These are phyloP conservation scores for Arthrobotrys sinensis DNA, from an alignment of 2,329 filamentous ascomycete species.

Conservation along the genomic window DNA sequence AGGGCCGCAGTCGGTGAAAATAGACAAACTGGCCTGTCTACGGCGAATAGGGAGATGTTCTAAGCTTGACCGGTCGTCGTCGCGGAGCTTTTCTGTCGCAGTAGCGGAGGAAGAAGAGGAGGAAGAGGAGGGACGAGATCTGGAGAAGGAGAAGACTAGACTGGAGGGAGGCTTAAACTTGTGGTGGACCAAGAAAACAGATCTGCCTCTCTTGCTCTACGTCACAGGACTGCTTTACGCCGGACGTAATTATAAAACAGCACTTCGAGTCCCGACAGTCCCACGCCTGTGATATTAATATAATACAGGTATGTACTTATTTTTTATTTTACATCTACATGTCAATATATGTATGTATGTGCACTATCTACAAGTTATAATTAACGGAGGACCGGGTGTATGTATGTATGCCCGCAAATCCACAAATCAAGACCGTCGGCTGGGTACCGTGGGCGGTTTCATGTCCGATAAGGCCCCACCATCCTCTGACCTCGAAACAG, in stretches of 20 bases:
- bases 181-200: slow-evolving; percentile 52
- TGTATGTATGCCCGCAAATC: slow-evolving; percentile 4
- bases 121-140: slow-evolving; percentile 5
- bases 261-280: not conserved
- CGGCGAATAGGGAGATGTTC: slow-evolving; percentile 14
- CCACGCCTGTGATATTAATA: not conserved
- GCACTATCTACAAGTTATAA: not conserved
- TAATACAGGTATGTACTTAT: not conserved
- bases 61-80: slow-evolving; percentile 8
- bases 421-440: not conserved
- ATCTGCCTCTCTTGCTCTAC: slow-evolving; percentile 40
- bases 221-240: slow-evolving; percentile 42
- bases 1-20: slow-evolving; percentile 10
- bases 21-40: not conserved
- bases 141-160: slow-evolving; percentile 15
- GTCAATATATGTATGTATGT: not conserved
- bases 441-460: slow-evolving; percentile 8
- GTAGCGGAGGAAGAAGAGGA: not conserved
- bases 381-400: not conserved
- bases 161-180: not conserved
- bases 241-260: too few relatives aligned
- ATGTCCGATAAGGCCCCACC: slow-evolving; percentile 2
- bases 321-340: not conserved
- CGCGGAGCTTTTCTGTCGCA: slow-evolving; percentile 2
- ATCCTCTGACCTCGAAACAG: slow-evolving; percentile 1